Conservation (phyloP, 768 basidiomycete species). For the Cyclocybe cylindracea region DNA sequence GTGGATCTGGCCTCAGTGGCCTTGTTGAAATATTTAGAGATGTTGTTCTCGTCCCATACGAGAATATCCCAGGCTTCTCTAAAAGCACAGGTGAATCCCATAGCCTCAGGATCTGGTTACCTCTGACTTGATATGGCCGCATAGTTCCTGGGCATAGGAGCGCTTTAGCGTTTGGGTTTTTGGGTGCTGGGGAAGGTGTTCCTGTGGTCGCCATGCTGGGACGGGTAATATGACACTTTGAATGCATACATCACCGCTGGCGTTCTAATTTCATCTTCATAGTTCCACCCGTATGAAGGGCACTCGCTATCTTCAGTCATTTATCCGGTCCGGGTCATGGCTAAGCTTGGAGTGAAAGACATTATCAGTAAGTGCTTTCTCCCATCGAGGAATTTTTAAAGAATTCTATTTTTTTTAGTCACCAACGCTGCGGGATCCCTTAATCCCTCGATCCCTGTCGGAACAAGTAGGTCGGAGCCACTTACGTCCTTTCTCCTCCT, state of each 20-base stretch:
- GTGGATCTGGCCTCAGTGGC: conserved; percentile 83
- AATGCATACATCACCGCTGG: not conserved
- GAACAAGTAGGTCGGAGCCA: conserved; percentile 61
- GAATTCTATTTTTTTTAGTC: conserved; percentile 41
- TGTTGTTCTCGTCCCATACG: conserved; percentile 63
- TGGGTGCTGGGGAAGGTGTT: conserved; percentile 62
- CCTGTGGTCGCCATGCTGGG: conserved; percentile 92
- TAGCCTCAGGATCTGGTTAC: not conserved
- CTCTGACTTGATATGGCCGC: not conserved
- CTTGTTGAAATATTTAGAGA: conserved; percentile 64
- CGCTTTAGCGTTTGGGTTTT: conserved; percentile 74
- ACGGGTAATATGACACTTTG: conserved; percentile 44
- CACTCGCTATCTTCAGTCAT: conserved; percentile 67
- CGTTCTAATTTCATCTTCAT: conserved; percentile 8
- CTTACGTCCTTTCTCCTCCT: not conserved
- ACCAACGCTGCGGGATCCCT: conserved; percentile 89
- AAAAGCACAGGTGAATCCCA: conserved; percentile 68
- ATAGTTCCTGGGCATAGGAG: conserved; percentile 83
- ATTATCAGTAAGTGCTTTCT: conserved; percentile 62
- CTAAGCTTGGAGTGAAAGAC: conserved; percentile 71
- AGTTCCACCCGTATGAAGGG: conserved; percentile 91
- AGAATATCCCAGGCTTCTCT: conserved; percentile 69
- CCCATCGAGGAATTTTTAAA: not conserved
- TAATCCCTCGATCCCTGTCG: conserved; percentile 70
- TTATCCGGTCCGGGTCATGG: conserved; percentile 81